These are phyloP conservation scores for Datisca glomerata DNA, from an alignment of 306 rosid genomes.

Conservation along the genomic window DNA sequence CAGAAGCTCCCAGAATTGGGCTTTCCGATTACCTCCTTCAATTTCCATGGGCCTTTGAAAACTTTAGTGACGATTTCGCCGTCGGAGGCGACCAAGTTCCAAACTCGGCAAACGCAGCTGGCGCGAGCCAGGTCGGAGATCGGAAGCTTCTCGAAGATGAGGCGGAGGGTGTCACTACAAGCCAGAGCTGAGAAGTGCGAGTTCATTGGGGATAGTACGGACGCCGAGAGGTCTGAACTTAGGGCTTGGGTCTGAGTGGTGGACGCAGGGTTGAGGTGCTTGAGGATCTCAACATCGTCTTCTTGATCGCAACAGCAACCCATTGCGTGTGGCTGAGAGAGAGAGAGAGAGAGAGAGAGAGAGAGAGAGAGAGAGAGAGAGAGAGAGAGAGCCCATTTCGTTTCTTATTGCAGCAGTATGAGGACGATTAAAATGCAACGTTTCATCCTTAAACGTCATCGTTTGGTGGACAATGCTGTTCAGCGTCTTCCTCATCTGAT, in stretches of 20 bases:
- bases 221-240: background rate
- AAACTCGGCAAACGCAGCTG: conserved; percentile 71
- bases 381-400: too few species aligned
- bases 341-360: background rate
- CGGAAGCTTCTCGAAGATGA: conserved; percentile 65
- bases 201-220: conserved; percentile 49
- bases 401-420: too few species aligned
- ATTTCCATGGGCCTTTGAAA: conserved; percentile 62
- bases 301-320: conserved; percentile 57
- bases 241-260: conserved; percentile 14
- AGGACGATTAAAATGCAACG: too few species aligned
- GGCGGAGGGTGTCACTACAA: conserved; percentile 66
- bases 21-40: conserved; percentile 42
- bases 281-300: conserved; percentile 29
- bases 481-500: too few species aligned
- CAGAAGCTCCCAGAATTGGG: conserved; percentile 85
- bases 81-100: conserved; percentile 85
- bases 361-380: background rate
- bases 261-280: conserved; percentile 20
- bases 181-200: conserved; percentile 61
- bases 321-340: conserved; percentile 12
- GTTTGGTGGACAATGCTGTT: too few species aligned
- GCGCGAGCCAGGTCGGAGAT: conserved; percentile 65
- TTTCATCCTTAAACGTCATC: too few species aligned
- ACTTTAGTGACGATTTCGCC: conserved; percentile 40